Evolutionary conservation across 495 filamentous ascomycete species (phyloP).

Genomic region (Oidiodendron maius): DNA sequence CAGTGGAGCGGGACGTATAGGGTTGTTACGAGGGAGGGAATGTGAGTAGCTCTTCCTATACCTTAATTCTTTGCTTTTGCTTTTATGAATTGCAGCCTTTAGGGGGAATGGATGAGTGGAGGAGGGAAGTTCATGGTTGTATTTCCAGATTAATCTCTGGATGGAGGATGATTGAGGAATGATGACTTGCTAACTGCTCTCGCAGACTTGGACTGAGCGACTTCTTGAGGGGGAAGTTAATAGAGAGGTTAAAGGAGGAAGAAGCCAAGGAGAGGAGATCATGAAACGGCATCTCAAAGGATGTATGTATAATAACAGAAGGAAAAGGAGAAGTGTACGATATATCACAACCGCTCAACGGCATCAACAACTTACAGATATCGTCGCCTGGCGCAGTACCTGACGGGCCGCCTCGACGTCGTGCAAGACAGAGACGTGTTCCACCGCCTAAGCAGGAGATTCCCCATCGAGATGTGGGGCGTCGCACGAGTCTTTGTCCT

Average conservation of each 20-base stretch:
- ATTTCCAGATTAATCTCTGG: neutral
- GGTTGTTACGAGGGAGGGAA: constrained; percentile 61
- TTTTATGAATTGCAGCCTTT: neutral
- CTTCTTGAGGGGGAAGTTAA: constrained; percentile 49
- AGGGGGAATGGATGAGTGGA: neutral
- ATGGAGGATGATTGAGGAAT: neutral
- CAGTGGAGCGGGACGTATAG: constrained; percentile 64
- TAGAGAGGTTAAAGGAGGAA: constrained; percentile 42
- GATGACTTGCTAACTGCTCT: constrained; percentile 20
- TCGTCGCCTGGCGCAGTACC: no score
- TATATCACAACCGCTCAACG: no score
- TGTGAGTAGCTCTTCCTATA: constrained; percentile 49
- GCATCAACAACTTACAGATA: no score
- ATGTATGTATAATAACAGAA: neutral
- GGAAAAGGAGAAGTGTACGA: no score
- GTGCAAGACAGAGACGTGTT: no score
- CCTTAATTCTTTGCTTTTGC: neutral
- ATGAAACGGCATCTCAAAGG: neutral
- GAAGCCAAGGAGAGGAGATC: constrained; percentile 26
- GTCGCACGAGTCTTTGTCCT: no score
- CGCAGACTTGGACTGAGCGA: constrained; percentile 47
- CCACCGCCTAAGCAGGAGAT: no score
- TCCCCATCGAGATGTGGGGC: no score
- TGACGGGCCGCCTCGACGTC: no score
- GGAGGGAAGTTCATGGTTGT: neutral